A percentile compares a stretch with the other conserved stretches of the same genome.
These are phyloP conservation scores for Penicillium atrosanguineum DNA, from an alignment of 495 filamentous ascomycete genomes.

Conservation along the genomic window DNA sequence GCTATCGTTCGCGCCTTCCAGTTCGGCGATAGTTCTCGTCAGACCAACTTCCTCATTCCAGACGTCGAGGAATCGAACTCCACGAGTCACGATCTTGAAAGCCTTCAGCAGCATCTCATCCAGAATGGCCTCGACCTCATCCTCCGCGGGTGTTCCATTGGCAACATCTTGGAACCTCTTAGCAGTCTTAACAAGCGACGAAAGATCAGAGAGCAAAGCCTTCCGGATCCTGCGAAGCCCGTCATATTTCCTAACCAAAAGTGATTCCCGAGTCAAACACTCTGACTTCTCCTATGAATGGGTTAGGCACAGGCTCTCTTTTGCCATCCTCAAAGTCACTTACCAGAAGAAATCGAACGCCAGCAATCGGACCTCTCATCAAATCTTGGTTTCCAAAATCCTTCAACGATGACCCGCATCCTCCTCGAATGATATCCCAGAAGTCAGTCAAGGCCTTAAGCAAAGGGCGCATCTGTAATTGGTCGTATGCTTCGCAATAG, in stretches of 20 bases:
- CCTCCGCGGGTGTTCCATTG: slow-evolving; percentile 44
- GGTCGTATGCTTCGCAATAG: slow-evolving; percentile 94
- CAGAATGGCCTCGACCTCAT: slow-evolving; percentile 70
- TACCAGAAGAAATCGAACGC: slow-evolving; percentile 87
- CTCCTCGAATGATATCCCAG: slow-evolving; percentile 83
- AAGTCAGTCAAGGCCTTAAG: slow-evolving; percentile 86
- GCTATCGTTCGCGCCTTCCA: slow-evolving; percentile 37
- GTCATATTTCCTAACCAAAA: slow-evolving; percentile 68
- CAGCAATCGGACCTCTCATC: slow-evolving; percentile 88
- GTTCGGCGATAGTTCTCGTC: slow-evolving; percentile 61
- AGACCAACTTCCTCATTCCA: slow-evolving; percentile 73
- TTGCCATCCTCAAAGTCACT: slow-evolving; percentile 27
- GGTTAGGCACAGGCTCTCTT: slow-evolving; percentile 1
- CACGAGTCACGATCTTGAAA: slow-evolving; percentile 89
- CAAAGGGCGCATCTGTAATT: slow-evolving; percentile 77
- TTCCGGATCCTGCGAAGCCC: slow-evolving; percentile 80
- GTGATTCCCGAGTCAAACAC: slow-evolving; percentile 80
- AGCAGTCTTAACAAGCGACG: slow-evolving; percentile 79
- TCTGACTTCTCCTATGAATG: slow-evolving; percentile 71
- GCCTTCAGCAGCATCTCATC: slow-evolving; percentile 93
- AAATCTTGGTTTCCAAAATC: slow-evolving; percentile 85
- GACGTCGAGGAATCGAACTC: slow-evolving; percentile 88
- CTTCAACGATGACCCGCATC: slow-evolving; percentile 60
- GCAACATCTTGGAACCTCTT: slow-evolving; percentile 74
- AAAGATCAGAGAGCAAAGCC: slow-evolving; percentile 82